A percentile compares a stretch with the other conserved stretches of the same genome.
These are phyloP conservation scores for Saccharomycopsis vini DNA, from an alignment of 805 yeast genomes.

Conservation along the genomic window DNA sequence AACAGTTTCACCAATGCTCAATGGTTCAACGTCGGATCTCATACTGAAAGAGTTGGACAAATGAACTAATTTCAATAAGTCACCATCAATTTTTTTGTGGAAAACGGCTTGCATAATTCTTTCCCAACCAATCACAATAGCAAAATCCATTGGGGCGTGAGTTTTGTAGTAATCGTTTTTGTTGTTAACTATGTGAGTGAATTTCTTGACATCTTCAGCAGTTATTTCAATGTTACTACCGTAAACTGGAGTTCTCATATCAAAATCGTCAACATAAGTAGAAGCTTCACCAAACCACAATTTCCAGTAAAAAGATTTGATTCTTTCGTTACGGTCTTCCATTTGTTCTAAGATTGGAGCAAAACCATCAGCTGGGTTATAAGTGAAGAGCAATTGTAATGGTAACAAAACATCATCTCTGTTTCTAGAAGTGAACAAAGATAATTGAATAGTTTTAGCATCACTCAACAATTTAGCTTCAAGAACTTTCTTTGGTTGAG, in stretches of 20 bases:
- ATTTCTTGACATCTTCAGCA: constrained; percentile 74
- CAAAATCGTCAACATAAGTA: constrained; percentile 42
- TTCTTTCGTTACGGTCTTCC: constrained; percentile 85
- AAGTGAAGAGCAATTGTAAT: constrained; percentile 69
- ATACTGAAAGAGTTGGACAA: constrained; percentile 89
- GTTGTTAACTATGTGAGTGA: constrained; percentile 96
- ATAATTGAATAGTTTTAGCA: constrained; percentile 49
- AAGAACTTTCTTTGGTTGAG: constrained; percentile 50
- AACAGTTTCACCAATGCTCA: constrained; percentile 81
- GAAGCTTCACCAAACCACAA: constrained; percentile 73
- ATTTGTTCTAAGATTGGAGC: constrained; percentile 89
- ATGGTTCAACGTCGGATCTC: constrained; percentile 85
- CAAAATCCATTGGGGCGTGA: constrained; percentile 98
- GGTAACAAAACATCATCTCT: constrained; percentile 66
- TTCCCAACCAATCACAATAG: constrained; percentile 97
- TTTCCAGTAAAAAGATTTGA: constrained; percentile 95
- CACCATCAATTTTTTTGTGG: constrained; percentile 96
- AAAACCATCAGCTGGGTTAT: constrained; percentile 81
- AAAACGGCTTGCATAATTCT: constrained; percentile 96
- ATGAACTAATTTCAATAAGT: constrained; percentile 86
- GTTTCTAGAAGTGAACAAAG: constrained; percentile 82
- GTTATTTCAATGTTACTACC: constrained; percentile 57
- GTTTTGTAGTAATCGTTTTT: constrained; percentile 40
- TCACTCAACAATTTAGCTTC: constrained; percentile 44
- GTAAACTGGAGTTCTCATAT: constrained; percentile 37